phyloP scores from a whole-genome alignment of 768 basidiomycete genomes.

The Lactarius vividus region DNA sequence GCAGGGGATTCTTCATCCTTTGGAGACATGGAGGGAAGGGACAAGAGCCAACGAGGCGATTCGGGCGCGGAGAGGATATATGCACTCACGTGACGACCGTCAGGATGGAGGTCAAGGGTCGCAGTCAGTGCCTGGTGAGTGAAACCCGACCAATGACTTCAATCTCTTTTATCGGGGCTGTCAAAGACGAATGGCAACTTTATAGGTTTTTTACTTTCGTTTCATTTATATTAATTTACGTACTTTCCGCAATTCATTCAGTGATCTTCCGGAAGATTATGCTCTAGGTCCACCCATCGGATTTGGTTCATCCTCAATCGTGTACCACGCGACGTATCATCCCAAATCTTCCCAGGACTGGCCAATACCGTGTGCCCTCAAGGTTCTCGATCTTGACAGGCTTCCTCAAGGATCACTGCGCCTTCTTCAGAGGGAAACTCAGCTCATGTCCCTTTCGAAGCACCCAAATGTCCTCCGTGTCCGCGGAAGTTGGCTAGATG shows the following conservation, averaged over 20 bases:
- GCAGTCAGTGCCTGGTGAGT: not conserved
- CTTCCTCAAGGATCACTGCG: conserved; percentile 68
- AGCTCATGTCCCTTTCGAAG: conserved; percentile 88
- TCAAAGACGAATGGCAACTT: conserved; percentile 79
- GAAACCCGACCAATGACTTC: not conserved
- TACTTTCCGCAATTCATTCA: conserved; percentile 32
- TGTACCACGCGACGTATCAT: conserved; percentile 73
- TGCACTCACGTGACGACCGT: not conserved
- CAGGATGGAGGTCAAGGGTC: not conserved
- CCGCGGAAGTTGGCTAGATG: conserved; percentile 84
- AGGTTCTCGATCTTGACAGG: conserved; percentile 84
- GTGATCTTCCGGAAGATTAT: conserved; percentile 71
- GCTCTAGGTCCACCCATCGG: conserved; percentile 76
- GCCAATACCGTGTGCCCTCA: conserved; percentile 70
- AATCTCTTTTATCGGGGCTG: conserved; percentile 68
- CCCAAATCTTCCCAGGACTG: conserved; percentile 36
- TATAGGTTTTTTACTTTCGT: conserved; percentile 53
- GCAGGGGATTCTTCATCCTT: conserved; percentile 84
- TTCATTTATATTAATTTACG: not conserved
- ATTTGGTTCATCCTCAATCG: conserved; percentile 89
- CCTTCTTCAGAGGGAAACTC: conserved; percentile 80
- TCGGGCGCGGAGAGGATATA: not conserved
- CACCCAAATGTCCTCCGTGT: conserved; percentile 93
- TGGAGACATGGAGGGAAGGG: conserved; percentile 54
- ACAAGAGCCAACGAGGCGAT: conserved; percentile 28